These are phyloP conservation scores for Penicillium nucicola DNA, from an alignment of 495 filamentous ascomycete genomes.

Conservation along the genomic window DNA sequence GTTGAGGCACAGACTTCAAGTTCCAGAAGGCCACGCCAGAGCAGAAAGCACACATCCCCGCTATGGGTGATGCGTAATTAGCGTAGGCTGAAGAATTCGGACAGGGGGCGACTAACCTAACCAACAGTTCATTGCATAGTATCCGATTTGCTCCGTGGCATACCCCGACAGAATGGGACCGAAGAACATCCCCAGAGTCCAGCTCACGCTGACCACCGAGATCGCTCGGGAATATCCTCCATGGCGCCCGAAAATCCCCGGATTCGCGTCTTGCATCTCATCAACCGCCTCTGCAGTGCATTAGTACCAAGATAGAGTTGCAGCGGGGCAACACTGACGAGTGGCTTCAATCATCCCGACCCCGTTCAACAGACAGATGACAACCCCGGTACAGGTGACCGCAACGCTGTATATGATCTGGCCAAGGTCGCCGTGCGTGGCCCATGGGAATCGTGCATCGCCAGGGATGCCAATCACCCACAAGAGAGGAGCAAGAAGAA, in stretches of 20 bases:
- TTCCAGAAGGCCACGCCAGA: slow-evolving; percentile 3
- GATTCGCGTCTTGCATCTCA: slow-evolving; percentile 12
- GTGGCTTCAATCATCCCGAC: slow-evolving; percentile 25
- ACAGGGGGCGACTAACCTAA: slow-evolving; percentile 13
- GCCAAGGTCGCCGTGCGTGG: background rate
- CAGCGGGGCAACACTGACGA: slow-evolving; percentile 11
- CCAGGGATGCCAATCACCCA: slow-evolving; percentile 22
- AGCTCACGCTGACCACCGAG: slow-evolving; percentile 26
- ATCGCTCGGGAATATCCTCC: slow-evolving; percentile 30
- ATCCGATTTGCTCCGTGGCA: slow-evolving; percentile 27
- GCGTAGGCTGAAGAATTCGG: background rate
- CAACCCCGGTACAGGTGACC: slow-evolving; percentile 7
- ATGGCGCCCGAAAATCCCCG: slow-evolving; percentile 21
- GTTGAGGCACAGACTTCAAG: slow-evolving; percentile 8
- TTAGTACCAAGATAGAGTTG: background rate
- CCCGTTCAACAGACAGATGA: slow-evolving; percentile 15
- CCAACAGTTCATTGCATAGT: slow-evolving; percentile 23
- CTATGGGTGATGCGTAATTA: slow-evolving; percentile 5
- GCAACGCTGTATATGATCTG: slow-evolving; percentile 12
- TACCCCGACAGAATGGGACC: slow-evolving; percentile 31
- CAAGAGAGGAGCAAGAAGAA: slow-evolving; percentile 13
- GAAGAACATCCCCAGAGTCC: slow-evolving; percentile 25
- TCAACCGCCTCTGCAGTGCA: slow-evolving; percentile 16
- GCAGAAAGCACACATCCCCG: slow-evolving; percentile 7
- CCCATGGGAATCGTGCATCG: slow-evolving; percentile 19